Conservation (phyloP, 2,329 filamentous ascomycete genomes). For the Calonectria hawksworthii region DNA sequence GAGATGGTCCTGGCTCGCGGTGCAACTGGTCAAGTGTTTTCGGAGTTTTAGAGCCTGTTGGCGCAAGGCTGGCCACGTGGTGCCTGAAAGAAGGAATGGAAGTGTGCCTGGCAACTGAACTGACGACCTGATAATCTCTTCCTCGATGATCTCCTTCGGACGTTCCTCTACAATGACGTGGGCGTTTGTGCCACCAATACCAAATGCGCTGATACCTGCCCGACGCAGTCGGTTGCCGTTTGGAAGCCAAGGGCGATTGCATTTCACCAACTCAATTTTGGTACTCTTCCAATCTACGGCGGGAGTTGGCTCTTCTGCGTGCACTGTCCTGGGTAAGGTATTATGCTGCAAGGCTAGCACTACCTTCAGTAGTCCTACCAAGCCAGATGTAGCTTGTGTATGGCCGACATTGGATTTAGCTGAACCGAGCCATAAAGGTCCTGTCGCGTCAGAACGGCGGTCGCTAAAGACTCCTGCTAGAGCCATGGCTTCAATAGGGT, state of each 20-base stretch:
- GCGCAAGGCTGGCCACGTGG: background rate
- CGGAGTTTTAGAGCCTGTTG: background rate
- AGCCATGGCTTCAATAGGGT: background rate
- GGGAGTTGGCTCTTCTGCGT: background rate
- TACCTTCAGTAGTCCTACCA: background rate
- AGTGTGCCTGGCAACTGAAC: background rate
- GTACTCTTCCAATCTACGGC: background rate
- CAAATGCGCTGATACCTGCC: background rate
- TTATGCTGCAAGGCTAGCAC: background rate
- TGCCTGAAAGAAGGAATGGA: background rate
- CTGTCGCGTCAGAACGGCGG: background rate
- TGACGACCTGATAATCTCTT: background rate
- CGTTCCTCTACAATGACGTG: background rate
- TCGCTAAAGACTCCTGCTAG: background rate
- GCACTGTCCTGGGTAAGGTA: background rate
- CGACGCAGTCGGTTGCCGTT: background rate
- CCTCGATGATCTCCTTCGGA: too few relatives aligned
- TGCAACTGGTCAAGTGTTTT: background rate
- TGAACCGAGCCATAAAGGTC: background rate
- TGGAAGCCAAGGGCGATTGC: background rate
- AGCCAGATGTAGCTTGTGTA: background rate
- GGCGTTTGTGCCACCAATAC: background rate
- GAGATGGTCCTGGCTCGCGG: background rate
- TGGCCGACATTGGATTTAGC: background rate
- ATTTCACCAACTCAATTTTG: background rate